Percentiles rank a stretch among this genome's conserved stretches.
Evolutionary conservation across 306 rosid species (phyloP).

Genomic region (Potentilla sterilis): DNA sequence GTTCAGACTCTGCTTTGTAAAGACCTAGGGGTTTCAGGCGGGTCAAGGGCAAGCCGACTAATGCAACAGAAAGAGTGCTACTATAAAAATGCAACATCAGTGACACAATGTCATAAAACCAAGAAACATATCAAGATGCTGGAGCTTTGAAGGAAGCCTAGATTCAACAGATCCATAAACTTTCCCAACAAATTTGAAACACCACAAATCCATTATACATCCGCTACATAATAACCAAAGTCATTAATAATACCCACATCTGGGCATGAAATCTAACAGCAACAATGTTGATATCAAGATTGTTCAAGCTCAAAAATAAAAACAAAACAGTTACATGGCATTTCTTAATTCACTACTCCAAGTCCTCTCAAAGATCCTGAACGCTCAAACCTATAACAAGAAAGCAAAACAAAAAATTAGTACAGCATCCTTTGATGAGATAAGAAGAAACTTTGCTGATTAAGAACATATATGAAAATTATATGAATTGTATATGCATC

Average conservation of each 20-base stretch:
- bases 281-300: neutral
- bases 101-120: neutral
- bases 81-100: neutral
- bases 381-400: conserved; percentile 40
- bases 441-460: neutral
- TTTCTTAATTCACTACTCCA: neutral
- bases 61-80: neutral
- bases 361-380: conserved; percentile 35
- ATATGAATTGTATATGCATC: neutral
- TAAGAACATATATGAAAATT: neutral
- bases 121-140: neutral
- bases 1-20: too few species aligned
- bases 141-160: neutral
- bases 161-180: neutral
- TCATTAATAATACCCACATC: neutral
- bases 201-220: neutral
- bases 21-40: too few species aligned
- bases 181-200: neutral
- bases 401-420: neutral
- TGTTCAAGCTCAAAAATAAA: neutral
- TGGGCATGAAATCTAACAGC: neutral
- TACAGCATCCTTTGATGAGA: neutral
- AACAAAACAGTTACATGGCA: neutral
- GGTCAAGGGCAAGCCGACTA: too few species aligned
- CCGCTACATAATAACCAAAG: neutral